Conservation (phyloP, 176 grass and related monocot genomes). For the Carex pumila region DNA sequence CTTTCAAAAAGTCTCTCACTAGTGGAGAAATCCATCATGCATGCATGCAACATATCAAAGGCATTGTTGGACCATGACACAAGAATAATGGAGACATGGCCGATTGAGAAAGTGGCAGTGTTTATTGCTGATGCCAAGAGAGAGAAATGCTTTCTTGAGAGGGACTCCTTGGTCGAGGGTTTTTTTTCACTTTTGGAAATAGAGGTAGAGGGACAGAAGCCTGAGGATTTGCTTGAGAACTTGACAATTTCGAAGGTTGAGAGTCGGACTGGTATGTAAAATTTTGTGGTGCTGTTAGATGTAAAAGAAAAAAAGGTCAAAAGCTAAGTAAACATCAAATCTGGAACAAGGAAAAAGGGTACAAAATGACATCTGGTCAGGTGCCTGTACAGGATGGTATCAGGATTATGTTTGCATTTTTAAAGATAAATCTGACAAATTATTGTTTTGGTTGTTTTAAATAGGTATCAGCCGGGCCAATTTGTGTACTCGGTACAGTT, state of each 20-base stretch:
- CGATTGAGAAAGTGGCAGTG: slow-evolving; percentile 47
- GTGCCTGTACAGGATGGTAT: not conserved
- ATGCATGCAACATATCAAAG: slow-evolving; percentile 45
- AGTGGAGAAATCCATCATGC: slow-evolving; percentile 27
- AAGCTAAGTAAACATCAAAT: not conserved
- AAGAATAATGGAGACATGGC: slow-evolving; percentile 31
- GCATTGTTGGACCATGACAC: slow-evolving; percentile 25
- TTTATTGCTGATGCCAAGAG: slow-evolving; percentile 32
- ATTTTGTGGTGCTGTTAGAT: not conserved
- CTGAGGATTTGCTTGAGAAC: slow-evolving; percentile 23
- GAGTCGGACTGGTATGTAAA: slow-evolving; percentile 42
- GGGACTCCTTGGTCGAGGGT: slow-evolving; percentile 27
- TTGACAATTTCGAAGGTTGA: slow-evolving; percentile 46
- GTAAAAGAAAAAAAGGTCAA: not conserved
- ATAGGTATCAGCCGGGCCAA: not conserved
- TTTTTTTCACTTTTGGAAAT: slow-evolving; percentile 55
- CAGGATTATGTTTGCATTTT: not conserved
- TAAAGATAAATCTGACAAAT: not conserved
- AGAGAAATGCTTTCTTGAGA: slow-evolving; percentile 48
- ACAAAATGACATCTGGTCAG: not conserved
- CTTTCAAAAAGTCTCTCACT: slow-evolving; percentile 36
- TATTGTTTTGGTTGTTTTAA: not conserved
- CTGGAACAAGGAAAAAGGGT: not conserved
- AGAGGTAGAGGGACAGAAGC: slow-evolving; percentile 27
- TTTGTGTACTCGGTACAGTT: not conserved